Conservation (phyloP, 441 rosid species). For the Melastoma candidum region DNA sequence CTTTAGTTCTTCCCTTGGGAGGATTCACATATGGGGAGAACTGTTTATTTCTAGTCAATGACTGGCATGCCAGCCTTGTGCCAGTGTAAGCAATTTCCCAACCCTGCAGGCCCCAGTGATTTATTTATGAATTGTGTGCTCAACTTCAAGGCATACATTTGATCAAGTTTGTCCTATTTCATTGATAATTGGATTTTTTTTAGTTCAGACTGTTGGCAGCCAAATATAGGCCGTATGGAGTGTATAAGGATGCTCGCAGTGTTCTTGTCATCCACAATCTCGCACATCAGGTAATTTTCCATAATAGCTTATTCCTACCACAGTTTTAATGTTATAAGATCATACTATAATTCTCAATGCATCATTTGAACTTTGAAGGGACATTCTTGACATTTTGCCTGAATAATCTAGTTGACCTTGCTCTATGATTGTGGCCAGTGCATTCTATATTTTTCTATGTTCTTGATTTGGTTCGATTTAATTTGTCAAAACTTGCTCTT, state of each 20-base stretch:
- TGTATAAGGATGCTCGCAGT: conserved; percentile 82
- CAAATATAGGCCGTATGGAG: conserved; percentile 75
- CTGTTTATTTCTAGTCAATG: conserved; percentile 85
- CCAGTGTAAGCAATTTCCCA: conserved; percentile 50
- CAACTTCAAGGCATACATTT: background rate
- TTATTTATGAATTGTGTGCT: background rate
- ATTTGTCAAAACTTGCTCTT: too few relatives aligned
- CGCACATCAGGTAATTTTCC: conserved; percentile 72
- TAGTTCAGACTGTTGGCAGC: conserved; percentile 78
- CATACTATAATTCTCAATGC: too few relatives aligned
- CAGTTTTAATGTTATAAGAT: too few relatives aligned
- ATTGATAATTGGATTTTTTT: conserved; percentile 1
- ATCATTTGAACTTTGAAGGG: too few relatives aligned
- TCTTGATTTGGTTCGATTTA: too few relatives aligned
- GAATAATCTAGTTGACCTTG: too few relatives aligned
- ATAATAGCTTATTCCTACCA: background rate
- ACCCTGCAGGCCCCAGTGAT: background rate
- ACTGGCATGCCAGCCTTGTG: conserved; percentile 97
- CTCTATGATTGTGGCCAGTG: too few relatives aligned
- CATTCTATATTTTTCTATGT: too few relatives aligned
- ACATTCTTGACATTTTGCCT: too few relatives aligned
- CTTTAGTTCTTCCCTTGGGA: conserved; percentile 80
- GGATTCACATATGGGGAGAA: conserved; percentile 91
- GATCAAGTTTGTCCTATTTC: conserved; percentile 2
- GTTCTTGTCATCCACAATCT: conserved; percentile 83